Evolutionary conservation across 164 flowering plant species (phyloP), one percentile per base, ranked within the genome.

Genomic region (Vitis rupestris): DNA sequence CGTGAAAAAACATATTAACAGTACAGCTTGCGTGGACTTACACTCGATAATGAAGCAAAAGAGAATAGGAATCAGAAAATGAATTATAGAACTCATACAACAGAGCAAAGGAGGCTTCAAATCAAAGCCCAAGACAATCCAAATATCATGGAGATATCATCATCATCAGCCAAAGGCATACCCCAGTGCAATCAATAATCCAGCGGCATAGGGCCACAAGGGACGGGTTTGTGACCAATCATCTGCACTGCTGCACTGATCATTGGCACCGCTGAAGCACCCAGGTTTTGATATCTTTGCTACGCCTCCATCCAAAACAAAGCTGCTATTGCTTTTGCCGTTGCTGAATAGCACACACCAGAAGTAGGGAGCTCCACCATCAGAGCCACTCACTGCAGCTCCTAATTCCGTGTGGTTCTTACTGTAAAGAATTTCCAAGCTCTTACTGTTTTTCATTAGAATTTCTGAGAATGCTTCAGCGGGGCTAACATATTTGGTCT

Each of bases 271-370:
- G 73, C 98, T 92, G 65, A 84, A 92, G 78, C 97, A 94, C 6
- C 98, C 97, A 0, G 97, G 94, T 54, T 81, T 73, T 8, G 86
- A 76, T 29, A 74, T 50, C 81, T 86, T 92, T 2, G 84, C 84
- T 48, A 64, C 85, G 51, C 87, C 90, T 31, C 81, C 88, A 15
- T 84, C 88, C 12, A 82, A 69, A 29, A 76, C 82, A 67, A 92
- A 92, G 75, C 88, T 90, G 71, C 82, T 78, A 66, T 84, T 89
- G n/a, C 69, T 14, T 55, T 69, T 76, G 8, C 97, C 97, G 67
- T 70, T 78, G 80, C 97, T 90, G 76, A 94, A 92, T 52, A 94
- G 74, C 54, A 94, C 86, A 66, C 97, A 92, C 99, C 99, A 94
- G 78, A 94, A 94, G 67, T 92, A 92, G 2, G 99, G 97, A 8